phyloP scores from a whole-genome alignment of 2,329 filamentous ascomycete species.

The Paraphaeosphaeria sporulosa region DNA sequence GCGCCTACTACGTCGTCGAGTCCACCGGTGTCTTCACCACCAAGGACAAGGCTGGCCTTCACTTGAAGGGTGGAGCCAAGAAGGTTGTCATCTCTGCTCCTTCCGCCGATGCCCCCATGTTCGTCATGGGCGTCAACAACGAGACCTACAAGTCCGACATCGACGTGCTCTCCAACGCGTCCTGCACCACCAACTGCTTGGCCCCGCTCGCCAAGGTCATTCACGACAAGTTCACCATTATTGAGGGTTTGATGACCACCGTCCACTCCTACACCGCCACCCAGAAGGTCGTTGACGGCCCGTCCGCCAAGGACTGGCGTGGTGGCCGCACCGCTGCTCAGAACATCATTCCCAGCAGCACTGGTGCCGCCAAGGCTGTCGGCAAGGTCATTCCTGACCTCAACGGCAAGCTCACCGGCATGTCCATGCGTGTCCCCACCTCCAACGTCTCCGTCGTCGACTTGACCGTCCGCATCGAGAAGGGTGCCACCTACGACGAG shows the following conservation, averaged over 20 bases:
- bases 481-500: conserved; percentile 84
- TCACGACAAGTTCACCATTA: conserved; percentile 96
- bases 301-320: conserved; percentile 98
- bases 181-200: conserved; percentile 99
- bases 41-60: conserved; percentile 90
- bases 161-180: conserved; percentile 97
- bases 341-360: conserved; percentile 99
- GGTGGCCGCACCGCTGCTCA: conserved; percentile 98
- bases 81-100: conserved; percentile 87
- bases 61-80: conserved; percentile 97
- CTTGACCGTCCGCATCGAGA: conserved; percentile 92
- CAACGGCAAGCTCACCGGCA: conserved; percentile 99
- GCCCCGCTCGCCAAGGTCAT: conserved; percentile 99
- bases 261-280: conserved; percentile 99
- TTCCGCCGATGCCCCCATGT: conserved; percentile 97
- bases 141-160: conserved; percentile 89
- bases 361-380: conserved; percentile 99
- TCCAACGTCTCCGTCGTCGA: conserved; percentile 99
- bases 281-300: conserved; percentile 99
- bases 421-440: conserved; percentile 99
- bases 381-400: conserved; percentile 98
- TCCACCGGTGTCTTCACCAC: conserved; percentile 99
- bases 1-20: conserved; percentile 94
- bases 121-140: conserved; percentile 99
- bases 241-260: conserved; percentile 99